A percentile compares a stretch with the other conserved stretches of the same genome.
Evolutionary conservation across 441 rosid genomes (phyloP).

Genomic region (Geranium incanum): DNA sequence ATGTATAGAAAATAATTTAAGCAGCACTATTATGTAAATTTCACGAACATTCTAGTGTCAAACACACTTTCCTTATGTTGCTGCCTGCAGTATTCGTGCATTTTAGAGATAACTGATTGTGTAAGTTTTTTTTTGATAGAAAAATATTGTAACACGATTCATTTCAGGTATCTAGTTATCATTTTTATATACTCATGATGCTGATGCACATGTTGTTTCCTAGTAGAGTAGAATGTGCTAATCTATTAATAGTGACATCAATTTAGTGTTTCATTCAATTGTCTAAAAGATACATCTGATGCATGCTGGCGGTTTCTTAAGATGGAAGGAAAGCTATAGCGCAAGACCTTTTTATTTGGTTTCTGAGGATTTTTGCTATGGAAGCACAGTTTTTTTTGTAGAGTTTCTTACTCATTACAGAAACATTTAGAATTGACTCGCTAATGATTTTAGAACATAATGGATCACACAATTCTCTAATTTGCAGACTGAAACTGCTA

Average conservation of each 20-base stretch:
- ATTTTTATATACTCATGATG: not conserved
- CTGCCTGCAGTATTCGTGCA: not conserved
- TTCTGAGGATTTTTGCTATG: not conserved
- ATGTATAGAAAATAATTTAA: not conserved
- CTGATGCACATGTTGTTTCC: not conserved
- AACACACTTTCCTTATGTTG: not conserved
- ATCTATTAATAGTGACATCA: not conserved
- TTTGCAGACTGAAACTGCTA: constrained; percentile 56
- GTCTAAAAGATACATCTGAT: not conserved
- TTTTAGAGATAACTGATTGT: not conserved
- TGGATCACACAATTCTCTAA: constrained; percentile 2
- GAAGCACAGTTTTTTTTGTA: not conserved
- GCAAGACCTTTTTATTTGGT: not conserved
- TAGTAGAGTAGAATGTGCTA: not conserved
- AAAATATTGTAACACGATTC: not conserved
- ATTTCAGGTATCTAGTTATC: not conserved
- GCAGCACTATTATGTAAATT: not conserved
- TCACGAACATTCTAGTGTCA: not conserved
- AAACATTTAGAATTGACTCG: constrained; percentile 5
- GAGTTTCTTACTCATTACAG: not conserved
- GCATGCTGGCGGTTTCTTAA: not conserved
- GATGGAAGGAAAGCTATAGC: not conserved
- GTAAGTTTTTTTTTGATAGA: not conserved
- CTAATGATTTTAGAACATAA: constrained; percentile 11
- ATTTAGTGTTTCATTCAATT: not conserved